Base-by-base conservation (phyloP, 441 rosid genomes). In the California macrophylla region DNA sequence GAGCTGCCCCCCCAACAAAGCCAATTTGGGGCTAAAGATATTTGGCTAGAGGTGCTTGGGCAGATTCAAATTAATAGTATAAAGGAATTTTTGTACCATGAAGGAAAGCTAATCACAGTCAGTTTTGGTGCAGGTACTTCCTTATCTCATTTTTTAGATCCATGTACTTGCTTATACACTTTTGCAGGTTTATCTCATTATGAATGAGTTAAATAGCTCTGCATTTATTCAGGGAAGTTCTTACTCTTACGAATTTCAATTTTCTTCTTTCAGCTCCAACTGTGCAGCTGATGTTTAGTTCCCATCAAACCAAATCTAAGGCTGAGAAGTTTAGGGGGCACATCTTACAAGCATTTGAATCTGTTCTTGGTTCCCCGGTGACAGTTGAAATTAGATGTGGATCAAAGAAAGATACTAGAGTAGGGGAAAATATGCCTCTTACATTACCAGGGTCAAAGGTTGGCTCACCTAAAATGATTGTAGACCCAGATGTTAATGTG, bases 11-110 rank as follows among this genome's bases (percentile, higher is more conserved):
- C 80, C 52, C 87, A 79, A 50, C 75, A 75, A 69, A 79, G 66
- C 38, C 79, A 20, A 29, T 77, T 73, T 2, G 85, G 83, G 29
- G 82, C 81, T 73, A 87, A 92, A 74, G 93, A 92, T 69, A 85
- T 95, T 69, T 95, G 99, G 99, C 73, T 85, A 71, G 91, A 86
- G 70, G 97, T 89, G 66, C 88, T 95, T 12, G 85, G 85, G 79
- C 84, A 80, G 76, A 84, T 92, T 73, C 87, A 79, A 73, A 74
- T 72, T 58, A 81, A 78, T 62, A 78, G 81, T 60, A 71, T 85
- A 73, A 86, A 79, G 75, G 95, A 90, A 75, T 92, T 92, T 74
- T 85, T 95, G 74, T 76, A 84, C 72, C 84, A 78, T 71, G 99
- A 95, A 88, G 99, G 99, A 77, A 82, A 82, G 80, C 85, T 95